Evolutionary conservation across 1,139 yeast genomes (phyloP).

Genomic region (Yamadazyma epiphylla): DNA sequence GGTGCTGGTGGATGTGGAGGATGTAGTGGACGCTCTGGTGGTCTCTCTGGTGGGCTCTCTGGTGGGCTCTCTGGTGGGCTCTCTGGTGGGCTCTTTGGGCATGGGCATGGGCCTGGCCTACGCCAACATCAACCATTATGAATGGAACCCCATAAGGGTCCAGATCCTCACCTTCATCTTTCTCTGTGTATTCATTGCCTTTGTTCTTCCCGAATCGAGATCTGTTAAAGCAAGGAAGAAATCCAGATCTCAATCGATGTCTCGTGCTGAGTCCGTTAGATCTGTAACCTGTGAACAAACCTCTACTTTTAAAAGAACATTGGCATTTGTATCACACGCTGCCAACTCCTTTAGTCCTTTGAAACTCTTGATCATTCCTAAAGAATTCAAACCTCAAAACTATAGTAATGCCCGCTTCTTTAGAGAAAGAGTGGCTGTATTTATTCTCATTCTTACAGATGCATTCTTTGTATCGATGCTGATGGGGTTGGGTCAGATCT

Average conservation of each 20-base stretch:
- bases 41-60: no score
- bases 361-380: constrained; percentile 32
- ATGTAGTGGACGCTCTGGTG: no score
- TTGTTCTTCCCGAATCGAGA: constrained; percentile 60
- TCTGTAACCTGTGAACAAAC: constrained; percentile 1
- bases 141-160: constrained; percentile 27
- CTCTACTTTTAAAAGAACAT: not conserved
- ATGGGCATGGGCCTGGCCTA: constrained; percentile 2
- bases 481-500: constrained; percentile 33
- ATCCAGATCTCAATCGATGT: constrained; percentile 35
- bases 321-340: not conserved
- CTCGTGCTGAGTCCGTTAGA: constrained; percentile 1
- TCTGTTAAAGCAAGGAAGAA: constrained; percentile 39
- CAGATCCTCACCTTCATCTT: constrained; percentile 24
- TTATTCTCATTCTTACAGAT: constrained; percentile 43
- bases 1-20: no score
- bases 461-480: constrained; percentile 34
- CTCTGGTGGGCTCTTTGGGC: not conserved
- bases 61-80: no score
- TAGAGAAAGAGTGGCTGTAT: constrained; percentile 28
- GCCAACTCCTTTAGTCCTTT: constrained; percentile 44
- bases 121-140: constrained; percentile 14
- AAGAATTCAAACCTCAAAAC: constrained; percentile 18
- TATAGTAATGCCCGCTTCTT: constrained; percentile 9
- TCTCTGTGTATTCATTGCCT: constrained; percentile 22